Base-by-base conservation (phyloP, 345 rosid species). In the Populus alba region DNA sequence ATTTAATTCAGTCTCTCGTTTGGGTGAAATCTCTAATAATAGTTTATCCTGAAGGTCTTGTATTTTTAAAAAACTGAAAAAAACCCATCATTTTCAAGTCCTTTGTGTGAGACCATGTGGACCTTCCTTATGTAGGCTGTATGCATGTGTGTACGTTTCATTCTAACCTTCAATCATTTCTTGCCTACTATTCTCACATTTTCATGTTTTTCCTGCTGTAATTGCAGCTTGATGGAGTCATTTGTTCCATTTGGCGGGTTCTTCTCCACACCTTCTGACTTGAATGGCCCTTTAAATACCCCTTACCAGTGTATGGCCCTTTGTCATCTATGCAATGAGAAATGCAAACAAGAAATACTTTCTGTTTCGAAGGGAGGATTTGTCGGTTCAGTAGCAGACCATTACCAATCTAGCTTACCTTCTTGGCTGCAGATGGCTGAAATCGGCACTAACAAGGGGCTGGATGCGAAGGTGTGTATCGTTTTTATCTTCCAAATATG, bases 201-300 rank as follows among this genome's bases (percentile, higher is more conserved):
- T 80, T 68, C 67, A 38, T 82, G 79, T 77, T 33, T 33, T 33
- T 83, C 77, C 78, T 85, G 82, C 73, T 71, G 62, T 55, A 22
- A 77, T 79, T 82, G 53, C 94, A 88, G 94, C 87, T 92, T 90
- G 81, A 86, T 89, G 94, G 89, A 85, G 75, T 92, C 97, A 0
- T 90, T 90, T 78, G 90, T 92, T 39, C 94, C 97, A 37, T 85
- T 92, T 78, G 89, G 92, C 72, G 94, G 97, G 47, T 86, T 90
- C 83, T 90, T 92, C 80, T 78, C 94, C 31, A 68, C 86, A 39
- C 76, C 90, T 4, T 81, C 87, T 13, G 94, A 89, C 79, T 82
- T 81, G 73, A 85, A 73, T 61, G 79, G 37, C 72, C 85, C 89
- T 25, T 79, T 80, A 37, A 84, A 81, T 75, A 79, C 53, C 77